phyloP scores from a whole-genome alignment of 169 alveolate genomes.

The Pseudocohnilembus persalinus region DNA sequence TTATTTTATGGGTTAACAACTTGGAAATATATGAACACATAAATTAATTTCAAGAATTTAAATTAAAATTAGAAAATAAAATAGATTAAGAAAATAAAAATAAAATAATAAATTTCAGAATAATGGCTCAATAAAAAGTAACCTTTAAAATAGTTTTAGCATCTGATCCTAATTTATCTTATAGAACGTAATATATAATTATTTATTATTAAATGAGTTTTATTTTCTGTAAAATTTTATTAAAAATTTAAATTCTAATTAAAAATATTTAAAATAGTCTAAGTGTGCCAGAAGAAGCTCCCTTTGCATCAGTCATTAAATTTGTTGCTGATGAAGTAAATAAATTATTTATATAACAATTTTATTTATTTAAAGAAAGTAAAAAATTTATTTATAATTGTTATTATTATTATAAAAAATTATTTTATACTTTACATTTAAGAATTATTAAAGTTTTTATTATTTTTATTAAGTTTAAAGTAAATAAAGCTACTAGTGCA shows the following conservation, averaged over 20 bases:
- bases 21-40: not conserved
- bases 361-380: not conserved
- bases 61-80: not conserved
- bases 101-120: constrained; percentile 4
- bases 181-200: constrained; percentile 50
- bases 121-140: constrained; percentile 49
- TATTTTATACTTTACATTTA: no score
- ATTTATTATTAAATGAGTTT: not conserved
- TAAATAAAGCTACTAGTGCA: constrained; percentile 88
- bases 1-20: no score
- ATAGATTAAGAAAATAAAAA: not conserved
- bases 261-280: constrained; percentile 26
- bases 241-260: not conserved
- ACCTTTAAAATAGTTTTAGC: constrained; percentile 74
- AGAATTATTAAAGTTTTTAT: constrained; percentile 3
- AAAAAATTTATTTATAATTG: not conserved
- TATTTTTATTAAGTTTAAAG: constrained; percentile 73
- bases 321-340: constrained; percentile 84
- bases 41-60: not conserved
- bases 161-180: constrained; percentile 79
- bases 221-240: not conserved
- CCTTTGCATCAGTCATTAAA: constrained; percentile 89
- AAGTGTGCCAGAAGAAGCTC: constrained; percentile 91
- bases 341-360: not conserved
- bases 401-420: not conserved